These are phyloP conservation scores for Marasmius oreades DNA, from an alignment of 1,284 basidiomycete species.

Conservation along the genomic window DNA sequence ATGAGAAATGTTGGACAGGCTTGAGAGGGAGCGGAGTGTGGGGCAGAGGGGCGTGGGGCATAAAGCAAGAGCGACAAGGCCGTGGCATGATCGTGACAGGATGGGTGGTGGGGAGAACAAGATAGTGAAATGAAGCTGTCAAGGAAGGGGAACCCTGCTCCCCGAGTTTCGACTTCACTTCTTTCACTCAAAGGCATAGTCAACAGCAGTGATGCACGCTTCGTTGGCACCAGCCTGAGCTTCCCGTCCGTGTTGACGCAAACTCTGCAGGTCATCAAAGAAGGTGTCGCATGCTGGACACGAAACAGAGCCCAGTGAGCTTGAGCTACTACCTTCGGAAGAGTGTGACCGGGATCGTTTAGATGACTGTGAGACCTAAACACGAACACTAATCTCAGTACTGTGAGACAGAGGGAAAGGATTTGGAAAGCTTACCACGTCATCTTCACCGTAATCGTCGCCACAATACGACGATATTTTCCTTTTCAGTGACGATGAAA, in stretches of 20 bases:
- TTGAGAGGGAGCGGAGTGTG: no score
- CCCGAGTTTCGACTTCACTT: neutral
- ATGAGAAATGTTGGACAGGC: constrained; percentile 2
- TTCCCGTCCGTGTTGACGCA: constrained; percentile 55
- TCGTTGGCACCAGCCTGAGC: constrained; percentile 43
- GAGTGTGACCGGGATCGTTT: constrained; percentile 45
- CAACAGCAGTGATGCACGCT: constrained; percentile 67
- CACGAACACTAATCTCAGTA: constrained; percentile 7
- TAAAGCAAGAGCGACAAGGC: neutral
- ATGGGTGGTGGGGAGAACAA: neutral
- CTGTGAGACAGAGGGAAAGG: constrained; percentile 6
- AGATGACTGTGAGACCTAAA: constrained; percentile 46
- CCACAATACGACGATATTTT: constrained; percentile 32
- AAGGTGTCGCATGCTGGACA: constrained; percentile 71
- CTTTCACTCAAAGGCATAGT: constrained; percentile 62
- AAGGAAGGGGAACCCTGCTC: neutral
- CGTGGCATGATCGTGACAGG: neutral
- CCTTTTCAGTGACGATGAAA: constrained; percentile 39
- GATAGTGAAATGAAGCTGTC: neutral
- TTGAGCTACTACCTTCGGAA: constrained; percentile 19
- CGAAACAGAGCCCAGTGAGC: constrained; percentile 37
- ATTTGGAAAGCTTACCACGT: constrained; percentile 37
- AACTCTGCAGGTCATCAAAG: constrained; percentile 52
- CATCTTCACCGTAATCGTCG: constrained; percentile 36
- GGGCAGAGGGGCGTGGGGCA: no score